These are phyloP conservation scores for Saccharata proteae DNA, from an alignment of 2,329 filamentous ascomycete genomes.

Conservation along the genomic window DNA sequence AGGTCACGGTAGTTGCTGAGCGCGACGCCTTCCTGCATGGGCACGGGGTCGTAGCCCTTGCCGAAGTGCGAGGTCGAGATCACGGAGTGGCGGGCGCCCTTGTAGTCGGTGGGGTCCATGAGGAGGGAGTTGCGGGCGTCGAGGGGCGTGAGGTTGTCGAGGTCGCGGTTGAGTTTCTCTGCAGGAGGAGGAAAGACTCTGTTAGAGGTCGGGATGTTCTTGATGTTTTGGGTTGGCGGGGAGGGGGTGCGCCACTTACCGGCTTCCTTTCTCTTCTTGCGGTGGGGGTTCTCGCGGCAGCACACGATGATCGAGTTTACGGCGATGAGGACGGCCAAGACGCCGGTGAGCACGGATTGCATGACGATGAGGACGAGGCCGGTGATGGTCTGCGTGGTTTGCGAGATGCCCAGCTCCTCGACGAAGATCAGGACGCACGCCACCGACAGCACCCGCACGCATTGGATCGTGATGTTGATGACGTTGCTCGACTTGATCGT, in stretches of 20 bases:
- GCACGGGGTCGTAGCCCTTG: constrained; percentile 25
- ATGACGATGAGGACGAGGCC: constrained; percentile 90
- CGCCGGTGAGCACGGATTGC: constrained; percentile 70
- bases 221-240: constrained; percentile 4
- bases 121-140: constrained; percentile 81
- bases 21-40: constrained; percentile 14
- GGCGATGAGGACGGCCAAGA: constrained; percentile 74
- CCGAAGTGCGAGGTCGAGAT: background rate
- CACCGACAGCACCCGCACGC: constrained; percentile 79
- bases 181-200: no score
- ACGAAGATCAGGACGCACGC: constrained; percentile 87
- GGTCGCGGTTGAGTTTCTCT: constrained; percentile 65
- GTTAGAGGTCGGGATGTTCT: constrained; percentile 26
- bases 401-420: constrained; percentile 75
- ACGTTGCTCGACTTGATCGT: constrained; percentile 78
- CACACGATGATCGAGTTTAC: constrained; percentile 79
- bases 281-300: constrained; percentile 81
- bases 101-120: constrained; percentile 46
- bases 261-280: constrained; percentile 75
- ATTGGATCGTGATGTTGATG: constrained; percentile 86
- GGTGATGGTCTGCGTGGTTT: constrained; percentile 88
- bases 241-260: constrained; percentile 45
- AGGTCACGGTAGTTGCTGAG: constrained; percentile 22
- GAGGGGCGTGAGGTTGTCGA: constrained; percentile 74
- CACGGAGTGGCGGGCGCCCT: constrained; percentile 20